Percentiles rank a stretch among this genome's conserved stretches.
These are phyloP conservation scores for Melaleuca quinquenervia DNA, from an alignment of 345 rosid species.

Conservation along the genomic window DNA sequence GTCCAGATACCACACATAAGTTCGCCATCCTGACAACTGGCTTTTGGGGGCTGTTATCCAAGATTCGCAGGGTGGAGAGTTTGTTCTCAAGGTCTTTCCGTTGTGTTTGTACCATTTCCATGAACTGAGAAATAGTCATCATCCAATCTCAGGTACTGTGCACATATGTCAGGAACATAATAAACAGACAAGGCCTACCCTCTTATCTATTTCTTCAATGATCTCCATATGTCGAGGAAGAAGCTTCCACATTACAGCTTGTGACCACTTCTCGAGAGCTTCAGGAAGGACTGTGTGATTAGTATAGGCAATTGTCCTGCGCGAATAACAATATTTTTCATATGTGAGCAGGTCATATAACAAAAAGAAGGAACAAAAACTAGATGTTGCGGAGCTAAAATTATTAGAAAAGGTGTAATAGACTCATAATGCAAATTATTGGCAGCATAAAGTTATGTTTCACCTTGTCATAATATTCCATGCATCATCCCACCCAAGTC, in stretches of 20 bases:
- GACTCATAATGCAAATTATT: background rate
- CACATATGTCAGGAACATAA: background rate
- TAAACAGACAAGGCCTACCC: constrained; percentile 31
- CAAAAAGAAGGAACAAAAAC: background rate
- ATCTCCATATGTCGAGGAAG: constrained; percentile 99
- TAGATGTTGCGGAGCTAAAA: background rate
- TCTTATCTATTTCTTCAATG: constrained; percentile 81
- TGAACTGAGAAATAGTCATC: constrained; percentile 35
- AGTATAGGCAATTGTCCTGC: constrained; percentile 90
- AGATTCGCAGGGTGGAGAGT: constrained; percentile 59
- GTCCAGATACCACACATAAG: constrained; percentile 81
- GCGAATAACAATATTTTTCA: constrained; percentile 6
- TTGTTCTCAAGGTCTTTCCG: constrained; percentile 68
- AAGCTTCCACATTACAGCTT: constrained; percentile 86
- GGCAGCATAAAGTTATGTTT: background rate
- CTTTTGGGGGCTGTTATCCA: constrained; percentile 80
- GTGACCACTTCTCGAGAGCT: constrained; percentile 98
- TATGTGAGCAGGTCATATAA: background rate
- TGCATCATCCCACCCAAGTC: constrained; percentile 98
- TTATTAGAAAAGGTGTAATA: background rate
- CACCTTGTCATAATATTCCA: constrained; percentile 87
- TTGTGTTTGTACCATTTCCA: constrained; percentile 36
- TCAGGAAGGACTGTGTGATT: constrained; percentile 99
- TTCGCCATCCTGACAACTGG: constrained; percentile 98
- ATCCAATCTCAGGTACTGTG: background rate